Evolutionary conservation across 192 early-diverging fungal species (phyloP).

Genomic region (Dissophora globulifera): DNA sequence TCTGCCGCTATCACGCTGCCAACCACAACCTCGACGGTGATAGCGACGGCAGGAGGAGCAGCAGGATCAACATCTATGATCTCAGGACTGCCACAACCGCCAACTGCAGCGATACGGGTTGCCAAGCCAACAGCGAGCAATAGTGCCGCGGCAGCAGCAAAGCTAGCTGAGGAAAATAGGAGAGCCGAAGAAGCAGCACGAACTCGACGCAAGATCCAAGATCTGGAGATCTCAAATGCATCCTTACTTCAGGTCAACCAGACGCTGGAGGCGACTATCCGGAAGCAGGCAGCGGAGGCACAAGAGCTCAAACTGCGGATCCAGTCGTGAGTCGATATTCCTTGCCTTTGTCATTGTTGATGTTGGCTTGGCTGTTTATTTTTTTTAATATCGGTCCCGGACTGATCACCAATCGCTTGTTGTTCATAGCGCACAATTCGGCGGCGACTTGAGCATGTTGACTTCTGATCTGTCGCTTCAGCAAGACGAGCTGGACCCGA

Average conservation of each 20-base stretch:
- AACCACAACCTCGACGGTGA: neutral
- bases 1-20: neutral
- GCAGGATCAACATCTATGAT: too few species aligned
- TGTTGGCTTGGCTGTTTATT: neutral
- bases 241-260: constrained; percentile 61
- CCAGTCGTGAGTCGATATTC: constrained; percentile 32
- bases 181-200: constrained; percentile 34
- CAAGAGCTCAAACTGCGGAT: constrained; percentile 57
- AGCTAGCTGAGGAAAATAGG: constrained; percentile 35
- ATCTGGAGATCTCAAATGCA: constrained; percentile 67
- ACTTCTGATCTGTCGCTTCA: constrained; percentile 9
- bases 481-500: constrained; percentile 2
- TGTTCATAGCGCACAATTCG: constrained; percentile 31
- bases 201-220: constrained; percentile 57
- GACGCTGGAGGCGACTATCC: constrained; percentile 59
- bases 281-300: constrained; percentile 61
- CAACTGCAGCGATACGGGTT: neutral
- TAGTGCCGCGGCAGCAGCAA: constrained; percentile 18
- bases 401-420: neutral
- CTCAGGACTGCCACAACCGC: neutral
- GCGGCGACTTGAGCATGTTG: constrained; percentile 25
- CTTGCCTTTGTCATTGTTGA: neutral
- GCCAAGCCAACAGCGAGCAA: constrained; percentile 4
- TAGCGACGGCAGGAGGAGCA: neutral
- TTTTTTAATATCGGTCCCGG: too few species aligned